Evolutionary conservation across 768 basidiomycete species (phyloP).

Genomic region (Chalciporus pseudorubinellus): DNA sequence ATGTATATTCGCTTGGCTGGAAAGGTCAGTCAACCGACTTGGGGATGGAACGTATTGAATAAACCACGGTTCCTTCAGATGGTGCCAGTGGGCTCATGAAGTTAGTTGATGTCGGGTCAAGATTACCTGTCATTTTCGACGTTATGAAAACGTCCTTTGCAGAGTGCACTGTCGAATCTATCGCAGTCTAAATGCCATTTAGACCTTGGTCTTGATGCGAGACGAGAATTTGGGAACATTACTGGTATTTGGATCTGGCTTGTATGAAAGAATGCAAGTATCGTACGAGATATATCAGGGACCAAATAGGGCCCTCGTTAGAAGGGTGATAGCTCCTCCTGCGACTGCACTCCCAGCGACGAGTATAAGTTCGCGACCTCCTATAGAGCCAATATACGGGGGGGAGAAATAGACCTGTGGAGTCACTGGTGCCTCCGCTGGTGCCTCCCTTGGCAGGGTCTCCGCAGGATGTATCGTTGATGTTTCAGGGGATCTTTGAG

Average conservation of each 20-base stretch:
- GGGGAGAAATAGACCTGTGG: slow-evolving; percentile 4
- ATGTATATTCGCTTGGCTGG: slow-evolving; percentile 52
- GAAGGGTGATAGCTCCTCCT: slow-evolving; percentile 26
- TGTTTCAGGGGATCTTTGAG: slow-evolving; percentile 5
- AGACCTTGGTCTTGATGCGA: neutral
- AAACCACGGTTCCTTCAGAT: slow-evolving; percentile 20
- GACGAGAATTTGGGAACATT: slow-evolving; percentile 2
- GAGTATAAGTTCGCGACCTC: slow-evolving; percentile 26
- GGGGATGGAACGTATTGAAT: neutral
- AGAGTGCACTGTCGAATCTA: slow-evolving; percentile 33
- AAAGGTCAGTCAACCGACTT: slow-evolving; percentile 37
- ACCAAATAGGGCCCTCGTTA: slow-evolving; percentile 20
- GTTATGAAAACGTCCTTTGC: neutral
- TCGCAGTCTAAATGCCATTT: slow-evolving; percentile 19
- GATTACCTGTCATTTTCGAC: slow-evolving; percentile 26
- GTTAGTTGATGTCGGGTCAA: slow-evolving; percentile 5
- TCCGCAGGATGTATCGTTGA: slow-evolving; percentile 3
- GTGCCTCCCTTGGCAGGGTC: neutral
- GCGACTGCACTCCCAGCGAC: slow-evolving; percentile 28
- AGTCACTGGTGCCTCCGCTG: neutral
- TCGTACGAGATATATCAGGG: slow-evolving; percentile 1
- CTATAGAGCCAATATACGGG: slow-evolving; percentile 9
- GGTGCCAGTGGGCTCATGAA: slow-evolving; percentile 29
- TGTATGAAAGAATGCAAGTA: neutral
- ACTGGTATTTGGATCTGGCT: slow-evolving; percentile 10